Evolutionary conservation across 1,284 basidiomycete genomes (phyloP).

Genomic region (Moesziomyces antarcticus): DNA sequence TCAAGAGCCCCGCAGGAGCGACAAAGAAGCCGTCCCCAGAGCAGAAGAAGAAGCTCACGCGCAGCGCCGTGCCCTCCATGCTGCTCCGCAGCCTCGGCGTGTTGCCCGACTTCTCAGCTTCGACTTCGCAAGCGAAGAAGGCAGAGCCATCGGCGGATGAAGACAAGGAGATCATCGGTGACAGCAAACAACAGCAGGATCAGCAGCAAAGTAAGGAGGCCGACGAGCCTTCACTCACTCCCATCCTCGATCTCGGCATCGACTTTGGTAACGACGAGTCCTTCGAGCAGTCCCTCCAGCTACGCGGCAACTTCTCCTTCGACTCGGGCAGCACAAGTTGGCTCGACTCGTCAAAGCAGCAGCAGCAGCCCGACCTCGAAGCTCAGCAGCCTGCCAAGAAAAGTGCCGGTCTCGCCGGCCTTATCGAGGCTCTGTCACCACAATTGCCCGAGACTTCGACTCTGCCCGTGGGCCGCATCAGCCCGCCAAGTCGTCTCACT

Average conservation of each 20-base stretch:
- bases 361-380: not conserved
- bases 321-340: constrained; percentile 12
- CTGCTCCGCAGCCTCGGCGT: constrained; percentile 50
- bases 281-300: constrained; percentile 32
- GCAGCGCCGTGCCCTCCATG: constrained; percentile 45
- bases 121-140: constrained; percentile 3
- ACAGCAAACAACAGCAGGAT: not conserved
- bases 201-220: constrained; percentile 12
- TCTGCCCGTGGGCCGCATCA: constrained; percentile 16
- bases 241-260: constrained; percentile 50
- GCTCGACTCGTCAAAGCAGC: constrained; percentile 1
- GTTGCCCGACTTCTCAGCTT: constrained; percentile 16
- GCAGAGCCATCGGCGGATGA: constrained; percentile 11
- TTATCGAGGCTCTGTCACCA: constrained; percentile 33
- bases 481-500: constrained; percentile 11
- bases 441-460: constrained; percentile 25
- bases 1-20: constrained; percentile 4
- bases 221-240: constrained; percentile 42
- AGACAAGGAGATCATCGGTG: not conserved
- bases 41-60: constrained; percentile 38
- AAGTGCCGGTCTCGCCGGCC: constrained; percentile 28
- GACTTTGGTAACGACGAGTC: constrained; percentile 37
- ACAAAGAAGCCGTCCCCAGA: constrained; percentile 15
- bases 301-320: constrained; percentile 35
- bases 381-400: constrained; percentile 5